Percentiles rank a stretch among this genome's conserved stretches.
These are phyloP conservation scores for Gynochthodes officinalis DNA, from an alignment of 257 asterid species.

Conservation along the genomic window DNA sequence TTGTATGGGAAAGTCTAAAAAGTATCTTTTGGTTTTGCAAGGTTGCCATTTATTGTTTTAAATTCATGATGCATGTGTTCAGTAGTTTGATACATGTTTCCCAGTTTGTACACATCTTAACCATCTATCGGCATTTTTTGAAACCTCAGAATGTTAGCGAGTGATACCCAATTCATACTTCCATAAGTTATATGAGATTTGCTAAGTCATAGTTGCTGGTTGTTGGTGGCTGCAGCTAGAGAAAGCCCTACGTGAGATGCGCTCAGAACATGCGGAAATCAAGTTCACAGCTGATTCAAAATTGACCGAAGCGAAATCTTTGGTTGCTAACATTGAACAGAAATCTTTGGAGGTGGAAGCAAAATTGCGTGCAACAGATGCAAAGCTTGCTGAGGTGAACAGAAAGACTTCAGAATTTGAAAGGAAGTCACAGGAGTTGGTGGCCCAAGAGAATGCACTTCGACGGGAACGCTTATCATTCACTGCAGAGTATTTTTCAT, in stretches of 20 bases:
- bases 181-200: neutral
- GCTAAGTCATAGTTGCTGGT: slow-evolving; percentile 19
- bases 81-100: neutral
- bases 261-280: slow-evolving; percentile 78
- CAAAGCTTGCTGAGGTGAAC: slow-evolving; percentile 87
- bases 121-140: neutral
- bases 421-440: slow-evolving; percentile 65
- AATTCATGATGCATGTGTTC: neutral
- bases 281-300: slow-evolving; percentile 88
- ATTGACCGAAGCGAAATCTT: slow-evolving; percentile 63
- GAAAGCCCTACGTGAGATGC: slow-evolving; percentile 82
- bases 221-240: slow-evolving; percentile 77
- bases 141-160: neutral
- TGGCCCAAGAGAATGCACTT: slow-evolving; percentile 71
- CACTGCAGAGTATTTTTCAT: slow-evolving; percentile 57
- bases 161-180: neutral
- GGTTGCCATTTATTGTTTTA: neutral
- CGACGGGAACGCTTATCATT: slow-evolving; percentile 72
- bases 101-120: neutral
- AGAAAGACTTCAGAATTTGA: slow-evolving; percentile 82
- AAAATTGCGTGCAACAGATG: slow-evolving; percentile 74
- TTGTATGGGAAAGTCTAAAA: neutral
- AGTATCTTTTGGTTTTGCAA: neutral
- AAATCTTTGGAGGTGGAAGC: slow-evolving; percentile 91
- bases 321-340: slow-evolving; percentile 70